Base-by-base conservation (phyloP, 1,284 basidiomycete genomes). In the Fomitopsis schrenkii region DNA sequence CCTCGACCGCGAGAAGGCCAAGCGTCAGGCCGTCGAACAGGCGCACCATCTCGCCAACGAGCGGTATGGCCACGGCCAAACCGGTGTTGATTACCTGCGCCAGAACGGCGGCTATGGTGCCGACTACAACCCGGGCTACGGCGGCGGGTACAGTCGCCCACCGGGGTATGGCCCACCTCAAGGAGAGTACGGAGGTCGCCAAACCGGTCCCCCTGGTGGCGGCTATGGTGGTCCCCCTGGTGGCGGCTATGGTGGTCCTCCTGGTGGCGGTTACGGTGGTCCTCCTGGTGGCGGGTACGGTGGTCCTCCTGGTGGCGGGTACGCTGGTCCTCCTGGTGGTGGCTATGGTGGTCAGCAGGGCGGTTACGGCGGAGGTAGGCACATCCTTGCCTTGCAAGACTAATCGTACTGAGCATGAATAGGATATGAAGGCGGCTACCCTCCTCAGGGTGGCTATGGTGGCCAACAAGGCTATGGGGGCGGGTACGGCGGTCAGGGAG, bases 1-100 rank as follows among this genome's bases (percentile, higher is more conserved):
- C 36, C 2, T 54, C 14, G 52, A 54, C 36, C 52, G 52, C 35
- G 35, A 54, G 52, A 54, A 54, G 36, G 52, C 52, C 35, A 54
- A 54, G 36, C 52, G 52, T 12, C 52, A 54, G 52, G 52, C 52
- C 9, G 22, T 54, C 35, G 52, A 54, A 19, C 52, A 54, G n/a
- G 52, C 52, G 17, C 52, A 54, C 52, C 52, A 54, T 30, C 35
- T 54, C 36, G 52, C 52, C n/a, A 54, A 38, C 35, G 52, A 54
- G 52, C 52, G 52, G 52, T 54, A 54, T 30, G 52, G 52, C 9
- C 52, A 54, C 22, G 52, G 52, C 52, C n/a, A 19, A 8, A 54
- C 19, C 19, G 52, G 52, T n/a, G 28, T 54, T 9, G 52, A 54
- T 14, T 54, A 54, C 52, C 17, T 54, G 6, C 52, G 52, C 19